Conservation (phyloP, 1,284 basidiomycete species). For the Lentinula novae-zelandiae region DNA sequence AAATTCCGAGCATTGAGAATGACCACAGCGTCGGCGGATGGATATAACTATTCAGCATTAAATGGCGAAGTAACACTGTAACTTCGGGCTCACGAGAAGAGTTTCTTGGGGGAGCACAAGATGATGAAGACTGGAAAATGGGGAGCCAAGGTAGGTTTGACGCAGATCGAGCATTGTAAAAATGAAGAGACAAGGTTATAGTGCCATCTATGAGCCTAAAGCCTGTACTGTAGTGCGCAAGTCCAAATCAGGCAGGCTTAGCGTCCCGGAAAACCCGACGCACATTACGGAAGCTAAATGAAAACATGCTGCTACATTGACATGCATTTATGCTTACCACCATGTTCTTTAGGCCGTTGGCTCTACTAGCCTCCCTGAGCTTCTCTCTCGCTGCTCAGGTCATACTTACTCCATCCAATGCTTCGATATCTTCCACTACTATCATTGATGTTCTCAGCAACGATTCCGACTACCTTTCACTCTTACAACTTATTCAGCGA, state of each 20-base stretch:
- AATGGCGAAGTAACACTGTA: slow-evolving; percentile 9
- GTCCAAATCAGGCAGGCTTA: neutral
- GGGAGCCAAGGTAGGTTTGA: slow-evolving; percentile 46
- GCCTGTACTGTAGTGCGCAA: slow-evolving; percentile 17
- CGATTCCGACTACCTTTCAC: slow-evolving; percentile 77
- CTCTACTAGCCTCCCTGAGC: slow-evolving; percentile 17
- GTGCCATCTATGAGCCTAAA: slow-evolving; percentile 40
- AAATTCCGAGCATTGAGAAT: slow-evolving; percentile 65
- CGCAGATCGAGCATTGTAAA: slow-evolving; percentile 13
- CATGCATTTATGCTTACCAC: slow-evolving; percentile 15
- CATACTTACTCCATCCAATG: neutral
- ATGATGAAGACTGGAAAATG: slow-evolving; percentile 51
- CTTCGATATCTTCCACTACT: slow-evolving; percentile 42
- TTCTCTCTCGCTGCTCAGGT: slow-evolving; percentile 10
- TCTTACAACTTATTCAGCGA: slow-evolving; percentile 81
- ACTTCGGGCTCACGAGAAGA: slow-evolving; percentile 49
- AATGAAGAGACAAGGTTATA: slow-evolving; percentile 41
- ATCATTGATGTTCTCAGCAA: slow-evolving; percentile 77
- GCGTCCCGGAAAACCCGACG: neutral
- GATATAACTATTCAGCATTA: slow-evolving; percentile 51
- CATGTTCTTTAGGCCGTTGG: slow-evolving; percentile 32
- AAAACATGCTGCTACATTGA: neutral
- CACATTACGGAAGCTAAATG: neutral
- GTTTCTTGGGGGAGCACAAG: slow-evolving; percentile 51
- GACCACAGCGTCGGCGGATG: slow-evolving; percentile 64